phyloP scores from a whole-genome alignment of 495 filamentous ascomycete genomes.

The Trichoderma parareesei region DNA sequence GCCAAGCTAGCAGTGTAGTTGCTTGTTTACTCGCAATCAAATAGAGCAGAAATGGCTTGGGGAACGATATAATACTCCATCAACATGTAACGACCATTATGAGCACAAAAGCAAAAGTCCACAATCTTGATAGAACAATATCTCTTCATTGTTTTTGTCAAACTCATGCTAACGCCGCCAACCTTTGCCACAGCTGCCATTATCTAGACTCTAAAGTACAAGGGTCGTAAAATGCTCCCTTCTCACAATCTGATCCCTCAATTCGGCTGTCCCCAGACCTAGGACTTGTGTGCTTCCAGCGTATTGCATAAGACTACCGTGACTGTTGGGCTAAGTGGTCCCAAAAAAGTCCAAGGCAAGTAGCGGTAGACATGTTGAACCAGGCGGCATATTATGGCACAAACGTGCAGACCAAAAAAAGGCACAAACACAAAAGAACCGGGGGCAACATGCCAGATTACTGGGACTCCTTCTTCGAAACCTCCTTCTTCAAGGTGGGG shows the following conservation, averaged over 20 bases:
- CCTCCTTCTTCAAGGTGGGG: constrained; percentile 38
- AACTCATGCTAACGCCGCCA: constrained; percentile 5
- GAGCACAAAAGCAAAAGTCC: neutral
- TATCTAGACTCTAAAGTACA: constrained; percentile 10
- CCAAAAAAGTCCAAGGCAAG: constrained; percentile 11
- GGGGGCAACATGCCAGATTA: neutral
- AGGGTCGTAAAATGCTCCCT: neutral
- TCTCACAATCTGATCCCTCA: constrained; percentile 8
- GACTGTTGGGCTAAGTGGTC: constrained; percentile 8
- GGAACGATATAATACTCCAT: neutral
- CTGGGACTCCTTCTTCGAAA: constrained; percentile 8
- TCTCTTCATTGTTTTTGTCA: neutral
- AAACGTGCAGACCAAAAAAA: neutral
- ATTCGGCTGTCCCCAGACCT: constrained; percentile 10
- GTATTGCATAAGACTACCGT: constrained; percentile 3
- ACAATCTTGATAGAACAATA: neutral
- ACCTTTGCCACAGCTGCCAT: constrained; percentile 7
- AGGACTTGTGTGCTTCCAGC: constrained; percentile 9
- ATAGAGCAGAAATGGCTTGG: neutral
- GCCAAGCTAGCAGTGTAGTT: neutral
- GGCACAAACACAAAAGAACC: neutral
- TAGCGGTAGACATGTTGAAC: constrained; percentile 1
- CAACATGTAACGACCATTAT: neutral
- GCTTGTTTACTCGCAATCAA: neutral
- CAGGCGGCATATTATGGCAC: neutral